These are phyloP conservation scores for Microsporum audouinii DNA, from an alignment of 2,329 filamentous ascomycete species.

Conservation along the genomic window DNA sequence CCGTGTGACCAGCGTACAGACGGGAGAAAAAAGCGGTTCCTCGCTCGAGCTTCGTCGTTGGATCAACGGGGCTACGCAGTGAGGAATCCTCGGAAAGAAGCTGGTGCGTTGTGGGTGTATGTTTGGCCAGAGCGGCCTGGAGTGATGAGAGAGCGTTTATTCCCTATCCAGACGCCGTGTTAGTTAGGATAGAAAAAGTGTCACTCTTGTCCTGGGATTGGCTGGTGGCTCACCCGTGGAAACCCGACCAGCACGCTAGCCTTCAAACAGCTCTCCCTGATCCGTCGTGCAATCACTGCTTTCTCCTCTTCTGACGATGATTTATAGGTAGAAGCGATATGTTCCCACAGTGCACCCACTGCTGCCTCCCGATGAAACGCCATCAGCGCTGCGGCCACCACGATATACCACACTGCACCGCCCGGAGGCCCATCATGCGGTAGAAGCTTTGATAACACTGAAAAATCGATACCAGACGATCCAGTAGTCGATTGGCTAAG, in stretches of 20 bases:
- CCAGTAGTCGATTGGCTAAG: not conserved
- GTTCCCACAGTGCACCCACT: constrained; percentile 19
- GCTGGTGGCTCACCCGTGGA: constrained; percentile 16
- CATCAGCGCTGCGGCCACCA: constrained; percentile 18
- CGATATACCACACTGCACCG: constrained; percentile 19
- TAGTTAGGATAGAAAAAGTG: not conserved
- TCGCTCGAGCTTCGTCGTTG: constrained; percentile 16
- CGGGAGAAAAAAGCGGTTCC: constrained; percentile 20
- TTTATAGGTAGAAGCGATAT: constrained; percentile 10
- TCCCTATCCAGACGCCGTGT: constrained; percentile 9
- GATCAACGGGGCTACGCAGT: constrained; percentile 13
- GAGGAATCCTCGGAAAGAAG: constrained; percentile 15
- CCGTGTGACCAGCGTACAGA: constrained; percentile 21
- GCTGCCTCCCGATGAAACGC: constrained; percentile 20
- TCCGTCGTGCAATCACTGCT: constrained; percentile 16
- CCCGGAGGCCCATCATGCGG: constrained; percentile 5
- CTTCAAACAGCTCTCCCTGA: constrained; percentile 21
- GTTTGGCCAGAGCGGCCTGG: constrained; percentile 15
- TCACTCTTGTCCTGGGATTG: not conserved
- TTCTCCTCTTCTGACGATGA: constrained; percentile 6
- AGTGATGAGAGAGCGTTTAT: constrained; percentile 21
- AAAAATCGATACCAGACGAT: constrained; percentile 6
- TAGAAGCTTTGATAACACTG: constrained; percentile 5
- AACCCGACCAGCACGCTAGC: constrained; percentile 22
- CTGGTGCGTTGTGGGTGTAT: constrained; percentile 12